A percentile compares a stretch with the other conserved stretches of the same genome.
phyloP scores from a whole-genome alignment of 768 basidiomycete genomes.

The Phanerochaete sordida region DNA sequence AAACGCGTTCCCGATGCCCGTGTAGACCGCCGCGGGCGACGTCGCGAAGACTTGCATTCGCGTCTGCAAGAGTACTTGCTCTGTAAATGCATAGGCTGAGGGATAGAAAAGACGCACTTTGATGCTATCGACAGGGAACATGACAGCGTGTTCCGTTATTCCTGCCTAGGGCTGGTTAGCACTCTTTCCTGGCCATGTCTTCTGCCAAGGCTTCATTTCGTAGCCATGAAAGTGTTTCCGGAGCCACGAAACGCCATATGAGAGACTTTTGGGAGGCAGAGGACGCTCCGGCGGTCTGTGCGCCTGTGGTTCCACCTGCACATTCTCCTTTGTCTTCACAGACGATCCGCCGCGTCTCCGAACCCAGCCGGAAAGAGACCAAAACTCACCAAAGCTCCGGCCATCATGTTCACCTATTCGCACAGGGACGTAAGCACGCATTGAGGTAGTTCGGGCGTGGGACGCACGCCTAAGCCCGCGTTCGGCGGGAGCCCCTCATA shows the following conservation, averaged over 20 bases:
- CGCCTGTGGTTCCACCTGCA: not conserved
- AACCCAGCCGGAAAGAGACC: slow-evolving; percentile 3
- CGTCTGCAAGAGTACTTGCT: slow-evolving; percentile 54
- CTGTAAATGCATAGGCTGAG: not conserved
- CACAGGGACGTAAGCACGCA: not conserved
- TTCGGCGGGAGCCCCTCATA: slow-evolving; percentile 72
- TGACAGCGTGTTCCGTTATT: slow-evolving; percentile 97
- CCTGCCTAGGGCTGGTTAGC: slow-evolving; percentile 63
- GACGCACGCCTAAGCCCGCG: slow-evolving; percentile 69
- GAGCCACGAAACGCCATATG: no score
- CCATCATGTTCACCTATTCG: slow-evolving; percentile 91
- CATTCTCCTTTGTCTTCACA: not conserved
- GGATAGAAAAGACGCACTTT: slow-evolving; percentile 57
- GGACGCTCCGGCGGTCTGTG: not conserved
- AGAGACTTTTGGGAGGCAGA: no score
- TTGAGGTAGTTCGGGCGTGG: not conserved
- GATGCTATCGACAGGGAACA: slow-evolving; percentile 98
- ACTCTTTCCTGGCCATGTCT: not conserved
- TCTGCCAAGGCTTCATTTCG: not conserved
- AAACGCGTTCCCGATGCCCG: slow-evolving; percentile 87
- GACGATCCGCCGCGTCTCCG: not conserved
- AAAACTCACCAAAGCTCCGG: slow-evolving; percentile 84
- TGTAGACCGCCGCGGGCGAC: slow-evolving; percentile 82
- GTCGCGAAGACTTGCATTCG: slow-evolving; percentile 98
- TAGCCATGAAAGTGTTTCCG: not conserved